phyloP scores from a whole-genome alignment of 2,329 filamentous ascomycete genomes.

The Pezizomycotina sp. region DNA sequence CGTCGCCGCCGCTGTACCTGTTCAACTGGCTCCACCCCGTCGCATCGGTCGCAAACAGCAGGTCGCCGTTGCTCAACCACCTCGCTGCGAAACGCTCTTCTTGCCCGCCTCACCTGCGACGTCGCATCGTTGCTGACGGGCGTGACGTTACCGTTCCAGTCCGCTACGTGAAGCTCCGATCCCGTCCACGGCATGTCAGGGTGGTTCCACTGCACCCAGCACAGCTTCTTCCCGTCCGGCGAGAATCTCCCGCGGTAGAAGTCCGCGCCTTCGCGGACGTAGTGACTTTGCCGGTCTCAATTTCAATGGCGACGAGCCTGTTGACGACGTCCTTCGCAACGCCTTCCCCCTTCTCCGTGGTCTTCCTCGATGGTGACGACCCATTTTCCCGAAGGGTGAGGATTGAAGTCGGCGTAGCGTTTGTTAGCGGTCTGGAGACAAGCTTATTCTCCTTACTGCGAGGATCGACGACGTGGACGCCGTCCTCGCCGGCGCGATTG shows the following conservation, averaged over 20 bases:
- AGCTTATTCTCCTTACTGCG: conserved; percentile 28
- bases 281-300: conserved; percentile 26
- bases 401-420: conserved; percentile 35
- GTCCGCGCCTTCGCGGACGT: conserved; percentile 34
- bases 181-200: conserved; percentile 39
- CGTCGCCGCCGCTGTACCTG: conserved; percentile 26
- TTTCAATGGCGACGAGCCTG: conserved; percentile 26
- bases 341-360: conserved; percentile 29
- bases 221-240: conserved; percentile 33
- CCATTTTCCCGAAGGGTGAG: conserved; percentile 30
- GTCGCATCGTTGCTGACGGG: conserved; percentile 26
- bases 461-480: conserved; percentile 33
- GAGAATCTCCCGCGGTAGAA: conserved; percentile 39
- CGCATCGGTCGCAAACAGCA: conserved; percentile 36
- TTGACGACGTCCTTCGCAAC: conserved; percentile 27
- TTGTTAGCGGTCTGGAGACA: conserved; percentile 27
- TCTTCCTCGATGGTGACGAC: conserved; percentile 40
- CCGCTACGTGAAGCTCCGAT: conserved; percentile 32
- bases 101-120: conserved; percentile 32
- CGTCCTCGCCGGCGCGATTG: conserved; percentile 31
- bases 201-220: conserved; percentile 41
- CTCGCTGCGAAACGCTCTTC: conserved; percentile 35
- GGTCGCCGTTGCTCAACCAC: conserved; percentile 36
- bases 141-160: conserved; percentile 30
- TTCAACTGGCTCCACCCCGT: conserved; percentile 36